Base-by-base conservation (phyloP, 2,329 filamentous ascomycete genomes). In the Bimuria novae-zelandiae region DNA sequence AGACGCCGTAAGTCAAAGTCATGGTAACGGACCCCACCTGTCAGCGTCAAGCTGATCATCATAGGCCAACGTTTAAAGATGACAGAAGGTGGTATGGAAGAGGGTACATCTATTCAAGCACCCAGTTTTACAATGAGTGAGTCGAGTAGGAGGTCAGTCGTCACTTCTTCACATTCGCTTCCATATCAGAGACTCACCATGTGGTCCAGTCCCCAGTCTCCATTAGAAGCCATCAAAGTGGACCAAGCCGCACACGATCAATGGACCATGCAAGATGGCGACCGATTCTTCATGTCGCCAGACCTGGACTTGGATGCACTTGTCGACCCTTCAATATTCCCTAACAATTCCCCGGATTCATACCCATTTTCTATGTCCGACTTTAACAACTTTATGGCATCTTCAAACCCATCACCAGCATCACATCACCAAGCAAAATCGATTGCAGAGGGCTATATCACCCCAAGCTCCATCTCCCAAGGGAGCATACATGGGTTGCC, bases 1-100 rank as follows among this genome's bases (percentile, higher is more conserved):
- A 37, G 49, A 45, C 37, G 40, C 30, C 49, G 49, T 51, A 35
- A 45, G 49, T 46, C 30, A 46, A 46, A 46, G 43, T 46, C 43
- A 46, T 46, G 41, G 41, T 44, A 37, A 39, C 19, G 21, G 21
- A 29, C 32, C 36, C 47, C 29, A 45, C 32, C 32, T 36, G 49
- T 36, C 32, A 37, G 27, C 49, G 40, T 32, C 44, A 42, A 45
- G 32, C 49, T 45, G 40, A 48, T 48, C 45, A 40, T 48, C 30
- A n/a, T 29, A 48, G 45, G 45, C n/a, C 45, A 48, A 30, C 45
- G 45, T 32, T 40, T 48, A 40, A 48, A 48, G 45, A 48, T 48
- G 45, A 40, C 43, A 25, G 43, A 46, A 36, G 43, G 43, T 35
- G 44, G 14, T 37, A 48, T 48, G 22, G 45, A 37, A 16, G 36